Conservation (phyloP, 179 eudicot species). For the Vitellaria paradoxa region DNA sequence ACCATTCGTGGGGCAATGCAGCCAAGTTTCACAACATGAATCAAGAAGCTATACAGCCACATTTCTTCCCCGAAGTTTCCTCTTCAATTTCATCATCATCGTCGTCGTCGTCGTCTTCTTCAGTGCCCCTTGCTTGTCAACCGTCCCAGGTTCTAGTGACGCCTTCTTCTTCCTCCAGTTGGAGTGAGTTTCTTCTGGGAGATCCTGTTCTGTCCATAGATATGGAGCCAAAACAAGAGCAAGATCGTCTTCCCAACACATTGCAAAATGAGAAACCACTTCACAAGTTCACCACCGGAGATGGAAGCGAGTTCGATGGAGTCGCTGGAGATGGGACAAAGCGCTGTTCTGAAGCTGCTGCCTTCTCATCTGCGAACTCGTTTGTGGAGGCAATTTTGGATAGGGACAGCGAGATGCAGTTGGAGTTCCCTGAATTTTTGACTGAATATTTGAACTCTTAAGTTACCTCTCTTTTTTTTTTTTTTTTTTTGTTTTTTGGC, state of each 20-base stretch:
- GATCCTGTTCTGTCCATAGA: slow-evolving; percentile 15
- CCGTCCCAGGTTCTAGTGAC: slow-evolving; percentile 20
- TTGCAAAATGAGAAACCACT: slow-evolving; percentile 3
- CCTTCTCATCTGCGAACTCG: slow-evolving; percentile 35
- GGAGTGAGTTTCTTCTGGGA: slow-evolving; percentile 28
- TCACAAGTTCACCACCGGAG: background rate
- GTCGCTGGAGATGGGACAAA: background rate
- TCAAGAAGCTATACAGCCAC: background rate
- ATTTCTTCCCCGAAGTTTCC: background rate
- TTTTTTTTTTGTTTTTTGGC: too few species aligned
- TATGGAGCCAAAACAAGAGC: too few species aligned
- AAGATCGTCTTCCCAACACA: background rate
- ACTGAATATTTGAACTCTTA: slow-evolving; percentile 35
- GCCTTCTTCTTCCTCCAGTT: slow-evolving; percentile 25
- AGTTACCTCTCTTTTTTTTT: too few species aligned
- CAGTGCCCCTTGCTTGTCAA: slow-evolving; percentile 16
- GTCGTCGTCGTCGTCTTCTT: slow-evolving; percentile 23
- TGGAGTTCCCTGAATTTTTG: slow-evolving; percentile 41
- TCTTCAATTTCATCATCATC: background rate
- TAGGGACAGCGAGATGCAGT: slow-evolving; percentile 46
- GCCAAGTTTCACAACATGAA: too few species aligned
- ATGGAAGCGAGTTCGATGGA: background rate
- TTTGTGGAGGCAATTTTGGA: slow-evolving; percentile 63
- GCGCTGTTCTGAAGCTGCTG: background rate
- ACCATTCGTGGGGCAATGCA: background rate